Conservation (phyloP, 768 basidiomycete species). For the Boletus subparvulus region DNA sequence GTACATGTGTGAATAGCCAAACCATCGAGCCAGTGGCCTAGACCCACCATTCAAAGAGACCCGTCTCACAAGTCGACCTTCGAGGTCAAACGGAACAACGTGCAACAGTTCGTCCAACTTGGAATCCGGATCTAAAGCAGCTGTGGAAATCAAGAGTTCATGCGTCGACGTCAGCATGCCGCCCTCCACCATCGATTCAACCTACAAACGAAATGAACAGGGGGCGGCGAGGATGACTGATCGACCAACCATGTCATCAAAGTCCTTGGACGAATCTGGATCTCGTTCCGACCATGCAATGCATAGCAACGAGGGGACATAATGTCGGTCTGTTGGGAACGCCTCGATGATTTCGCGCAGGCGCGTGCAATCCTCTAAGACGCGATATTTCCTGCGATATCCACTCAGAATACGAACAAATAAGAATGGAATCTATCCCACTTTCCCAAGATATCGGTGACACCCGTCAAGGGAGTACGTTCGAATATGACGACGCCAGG, state of each 20-base stretch:
- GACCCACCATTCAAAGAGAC: conserved; percentile 48
- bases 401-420: conserved; percentile 1
- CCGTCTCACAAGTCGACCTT: conserved; percentile 53
- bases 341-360: conserved; percentile 60
- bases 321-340: conserved; percentile 56
- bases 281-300: conserved; percentile 58
- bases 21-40: conserved; percentile 12
- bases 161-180: conserved; percentile 41
- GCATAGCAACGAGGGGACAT: conserved; percentile 59
- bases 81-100: conserved; percentile 49
- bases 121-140: conserved; percentile 55
- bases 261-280: conserved; percentile 45
- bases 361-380: conserved; percentile 71
- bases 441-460: conserved; percentile 67
- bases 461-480: conserved; percentile 62
- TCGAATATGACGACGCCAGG: conserved; percentile 79
- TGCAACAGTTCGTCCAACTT: conserved; percentile 48
- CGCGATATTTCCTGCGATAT: conserved; percentile 57
- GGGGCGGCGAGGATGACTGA: neutral
- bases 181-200: conserved; percentile 47
- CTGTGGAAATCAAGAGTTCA: conserved; percentile 51
- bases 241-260: conserved; percentile 57
- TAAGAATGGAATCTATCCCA: conserved; percentile 27
- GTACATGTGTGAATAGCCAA: neutral
- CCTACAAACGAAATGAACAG: conserved; percentile 36